Evolutionary conservation across 345 rosid genomes (phyloP).

Genomic region (Atalantia buxifolia): DNA sequence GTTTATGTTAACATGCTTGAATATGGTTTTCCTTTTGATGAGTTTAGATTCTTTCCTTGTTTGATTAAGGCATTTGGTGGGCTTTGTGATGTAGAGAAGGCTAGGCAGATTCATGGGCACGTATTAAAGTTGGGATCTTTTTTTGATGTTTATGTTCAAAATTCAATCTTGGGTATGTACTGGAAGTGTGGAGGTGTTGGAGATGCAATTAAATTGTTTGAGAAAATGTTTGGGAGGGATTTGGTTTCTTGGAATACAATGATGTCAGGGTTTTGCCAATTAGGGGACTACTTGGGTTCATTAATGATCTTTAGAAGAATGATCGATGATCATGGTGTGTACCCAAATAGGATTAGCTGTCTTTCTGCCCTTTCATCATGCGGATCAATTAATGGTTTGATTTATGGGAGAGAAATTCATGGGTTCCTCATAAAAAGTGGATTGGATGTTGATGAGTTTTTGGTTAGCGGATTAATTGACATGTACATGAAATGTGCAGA

Average conservation of each 20-base stretch:
- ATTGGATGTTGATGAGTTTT: slow-evolving; percentile 28
- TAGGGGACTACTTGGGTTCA: slow-evolving; percentile 20
- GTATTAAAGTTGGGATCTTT: slow-evolving; percentile 32
- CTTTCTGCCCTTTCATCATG: slow-evolving; percentile 38
- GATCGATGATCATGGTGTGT: slow-evolving; percentile 17
- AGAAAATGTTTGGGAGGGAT: slow-evolving; percentile 33
- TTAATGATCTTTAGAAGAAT: slow-evolving; percentile 27
- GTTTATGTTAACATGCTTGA: slow-evolving; percentile 32
- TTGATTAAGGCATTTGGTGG: slow-evolving; percentile 43
- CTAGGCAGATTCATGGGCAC: slow-evolving; percentile 41
- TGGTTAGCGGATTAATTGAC: slow-evolving; percentile 35
- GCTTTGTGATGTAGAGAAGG: slow-evolving; percentile 17
- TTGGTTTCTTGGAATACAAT: slow-evolving; percentile 43
- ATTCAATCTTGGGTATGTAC: slow-evolving; percentile 32
- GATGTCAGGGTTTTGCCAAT: slow-evolving; percentile 34
- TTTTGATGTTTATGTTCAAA: slow-evolving; percentile 28
- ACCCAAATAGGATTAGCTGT: slow-evolving; percentile 26
- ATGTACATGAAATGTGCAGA: slow-evolving; percentile 49
- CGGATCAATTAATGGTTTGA: slow-evolving; percentile 24
- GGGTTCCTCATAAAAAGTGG: slow-evolving; percentile 31
- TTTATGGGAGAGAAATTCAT: slow-evolving; percentile 39
- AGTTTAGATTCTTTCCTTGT: slow-evolving; percentile 34
- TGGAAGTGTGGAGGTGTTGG: slow-evolving; percentile 24
- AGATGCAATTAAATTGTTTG: slow-evolving; percentile 35
- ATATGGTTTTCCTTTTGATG: slow-evolving; percentile 25